These are phyloP conservation scores for Sarocladium brachiariae DNA, from an alignment of 2,329 filamentous ascomycete genomes.

Conservation along the genomic window DNA sequence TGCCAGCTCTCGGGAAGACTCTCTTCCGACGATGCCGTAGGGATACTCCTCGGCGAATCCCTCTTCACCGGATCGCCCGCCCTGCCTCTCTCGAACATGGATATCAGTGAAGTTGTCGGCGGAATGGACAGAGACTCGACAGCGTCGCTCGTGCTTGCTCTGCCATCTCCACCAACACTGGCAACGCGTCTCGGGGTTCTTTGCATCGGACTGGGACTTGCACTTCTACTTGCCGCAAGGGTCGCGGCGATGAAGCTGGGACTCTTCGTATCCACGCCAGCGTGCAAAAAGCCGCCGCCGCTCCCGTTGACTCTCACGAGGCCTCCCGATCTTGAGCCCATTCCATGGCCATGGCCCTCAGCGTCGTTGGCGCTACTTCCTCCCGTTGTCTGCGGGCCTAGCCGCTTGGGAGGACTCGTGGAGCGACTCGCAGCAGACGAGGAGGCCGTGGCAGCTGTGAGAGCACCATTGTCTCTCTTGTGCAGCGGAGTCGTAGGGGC, in stretches of 20 bases:
- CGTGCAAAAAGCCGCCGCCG: constrained; percentile 10
- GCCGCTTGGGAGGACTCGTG: constrained; percentile 3
- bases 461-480: constrained; percentile 29
- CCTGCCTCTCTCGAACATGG: constrained; percentile 56
- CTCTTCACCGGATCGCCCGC: constrained; percentile 29
- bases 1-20: neutral
- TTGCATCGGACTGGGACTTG: constrained; percentile 28
- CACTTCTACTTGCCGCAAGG: constrained; percentile 47
- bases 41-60: constrained; percentile 17
- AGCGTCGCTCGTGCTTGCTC: constrained; percentile 20
- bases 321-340: constrained; percentile 12
- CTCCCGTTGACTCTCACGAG: constrained; percentile 14
- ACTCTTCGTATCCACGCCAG: constrained; percentile 36
- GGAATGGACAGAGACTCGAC: constrained; percentile 50
- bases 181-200: constrained; percentile 20
- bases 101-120: constrained; percentile 58
- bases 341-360: constrained; percentile 10
- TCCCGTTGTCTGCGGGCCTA: constrained; percentile 33
- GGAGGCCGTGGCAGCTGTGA: constrained; percentile 33
- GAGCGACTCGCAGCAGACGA: constrained; percentile 11
- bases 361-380: constrained; percentile 21
- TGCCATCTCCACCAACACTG: constrained; percentile 22
- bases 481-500: constrained; percentile 15
- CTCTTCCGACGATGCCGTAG: constrained; percentile 9
- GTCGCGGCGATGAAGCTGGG: constrained; percentile 52